phyloP scores from a whole-genome alignment of 108 stramenopile genomes.

The Chaetoceros tenuissimus region DNA sequence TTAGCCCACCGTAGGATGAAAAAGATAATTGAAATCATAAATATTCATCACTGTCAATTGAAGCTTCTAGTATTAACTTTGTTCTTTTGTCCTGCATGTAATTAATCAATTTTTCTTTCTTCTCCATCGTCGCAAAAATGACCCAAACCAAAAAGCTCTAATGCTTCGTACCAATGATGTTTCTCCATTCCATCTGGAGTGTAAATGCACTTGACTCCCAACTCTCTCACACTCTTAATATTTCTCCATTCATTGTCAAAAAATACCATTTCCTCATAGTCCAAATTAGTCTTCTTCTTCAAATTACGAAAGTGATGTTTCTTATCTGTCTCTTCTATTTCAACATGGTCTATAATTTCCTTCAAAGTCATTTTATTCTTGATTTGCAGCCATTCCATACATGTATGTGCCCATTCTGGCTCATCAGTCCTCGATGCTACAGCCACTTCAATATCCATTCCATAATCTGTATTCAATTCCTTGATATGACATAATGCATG shows the following conservation, averaged over 20 bases:
- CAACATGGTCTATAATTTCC: too few species aligned
- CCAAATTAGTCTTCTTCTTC: conserved; percentile 46
- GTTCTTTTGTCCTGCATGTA: too few species aligned
- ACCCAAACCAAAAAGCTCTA: too few species aligned
- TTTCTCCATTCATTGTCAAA: conserved; percentile 90
- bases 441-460: conserved; percentile 39
- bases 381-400: conserved; percentile 50
- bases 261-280: conserved; percentile 74
- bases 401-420: conserved; percentile 54
- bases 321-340: too few species aligned
- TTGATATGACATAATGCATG: conserved; percentile 53
- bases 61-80: too few species aligned
- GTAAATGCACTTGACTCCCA: conserved; percentile 71
- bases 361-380: conserved; percentile 15
- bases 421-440: conserved; percentile 73
- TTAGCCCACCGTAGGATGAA: too few species aligned
- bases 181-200: conserved; percentile 2
- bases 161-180: too few species aligned
- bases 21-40: too few species aligned
- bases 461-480: conserved; percentile 13
- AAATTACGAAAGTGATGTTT: conserved; percentile 59
- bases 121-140: too few species aligned
- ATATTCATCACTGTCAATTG: too few species aligned
- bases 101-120: too few species aligned
- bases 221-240: conserved; percentile 36